These are phyloP conservation scores for Teunomyces aglyptinius DNA, from an alignment of 805 yeast genomes.

Conservation along the genomic window DNA sequence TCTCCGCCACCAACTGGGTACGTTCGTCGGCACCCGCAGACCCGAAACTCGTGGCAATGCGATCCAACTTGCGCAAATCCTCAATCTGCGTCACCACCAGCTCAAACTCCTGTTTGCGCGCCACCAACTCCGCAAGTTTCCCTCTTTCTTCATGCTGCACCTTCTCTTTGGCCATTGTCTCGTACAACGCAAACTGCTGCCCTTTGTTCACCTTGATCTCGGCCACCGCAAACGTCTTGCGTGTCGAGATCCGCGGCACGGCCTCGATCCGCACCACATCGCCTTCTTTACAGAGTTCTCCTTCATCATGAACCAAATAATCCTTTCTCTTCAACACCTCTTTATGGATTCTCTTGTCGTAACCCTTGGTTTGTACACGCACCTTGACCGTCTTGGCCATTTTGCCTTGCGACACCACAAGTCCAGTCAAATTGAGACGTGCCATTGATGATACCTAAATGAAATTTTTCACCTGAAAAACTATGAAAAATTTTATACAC, in stretches of 20 bases:
- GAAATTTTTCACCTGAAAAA: conserved; percentile 5
- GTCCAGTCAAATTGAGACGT: conserved; percentile 85
- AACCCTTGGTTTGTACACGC: conserved; percentile 73
- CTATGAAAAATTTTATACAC: too few species aligned
- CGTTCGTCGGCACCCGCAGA: conserved; percentile 20
- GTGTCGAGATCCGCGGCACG: conserved; percentile 78
- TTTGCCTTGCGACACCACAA: conserved; percentile 93
- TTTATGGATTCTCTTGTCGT: conserved; percentile 70
- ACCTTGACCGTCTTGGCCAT: conserved; percentile 96
- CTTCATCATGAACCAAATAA: conserved; percentile 91
- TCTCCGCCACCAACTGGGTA: conserved; percentile 25
- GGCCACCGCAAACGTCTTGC: conserved; percentile 86
- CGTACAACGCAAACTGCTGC: conserved; percentile 83
- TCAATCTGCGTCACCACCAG: conserved; percentile 31
- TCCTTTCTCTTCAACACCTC: conserved; percentile 77
- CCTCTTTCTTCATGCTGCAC: conserved; percentile 65
- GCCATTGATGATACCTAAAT: conserved; percentile 56
- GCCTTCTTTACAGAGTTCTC: conserved; percentile 87
- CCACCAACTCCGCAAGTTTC: conserved; percentile 54
- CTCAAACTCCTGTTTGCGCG: conserved; percentile 34
- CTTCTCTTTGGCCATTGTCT: conserved; percentile 64
- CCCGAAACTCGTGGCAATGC: conserved; percentile 21
- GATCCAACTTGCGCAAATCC: conserved; percentile 38
- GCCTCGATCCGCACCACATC: conserved; percentile 92
- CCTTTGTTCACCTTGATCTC: conserved; percentile 88